Evolutionary conservation across 139 green algal species (phyloP).

Genomic region (Chlorella sp.): DNA sequence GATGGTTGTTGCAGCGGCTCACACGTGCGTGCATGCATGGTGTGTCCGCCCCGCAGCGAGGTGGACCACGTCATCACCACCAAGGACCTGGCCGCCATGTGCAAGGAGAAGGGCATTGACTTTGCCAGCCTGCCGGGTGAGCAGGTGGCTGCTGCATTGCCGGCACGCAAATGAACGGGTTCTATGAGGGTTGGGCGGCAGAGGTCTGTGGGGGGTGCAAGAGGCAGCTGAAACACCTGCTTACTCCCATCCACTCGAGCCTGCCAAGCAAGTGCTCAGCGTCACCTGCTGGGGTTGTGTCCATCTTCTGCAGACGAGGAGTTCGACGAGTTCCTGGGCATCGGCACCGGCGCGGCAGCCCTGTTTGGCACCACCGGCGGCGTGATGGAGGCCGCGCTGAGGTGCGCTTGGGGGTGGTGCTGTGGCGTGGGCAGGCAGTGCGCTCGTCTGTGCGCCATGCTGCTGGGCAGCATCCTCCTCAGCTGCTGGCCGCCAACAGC

Average conservation of each 20-base stretch:
- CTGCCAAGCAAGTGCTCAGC: too few species aligned
- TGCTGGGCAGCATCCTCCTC: too few species aligned
- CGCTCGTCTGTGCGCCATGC: too few species aligned
- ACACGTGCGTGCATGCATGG: too few species aligned
- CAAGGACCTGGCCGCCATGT: slow-evolving; percentile 60
- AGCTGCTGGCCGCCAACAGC: neutral
- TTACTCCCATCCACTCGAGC: too few species aligned
- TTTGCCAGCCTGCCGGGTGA: slow-evolving; percentile 52
- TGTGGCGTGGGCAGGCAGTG: too few species aligned
- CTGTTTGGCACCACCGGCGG: slow-evolving; percentile 80
- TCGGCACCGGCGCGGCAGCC: slow-evolving; percentile 55
- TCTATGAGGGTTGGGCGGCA: neutral
- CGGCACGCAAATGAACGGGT: too few species aligned
- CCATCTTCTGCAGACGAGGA: slow-evolving; percentile 8
- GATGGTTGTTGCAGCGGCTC: too few species aligned
- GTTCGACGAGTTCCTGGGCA: slow-evolving; percentile 68
- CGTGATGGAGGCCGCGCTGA: slow-evolving; percentile 81
- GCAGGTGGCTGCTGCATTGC: neutral
- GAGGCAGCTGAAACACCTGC: neutral
- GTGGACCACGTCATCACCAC: slow-evolving; percentile 79
- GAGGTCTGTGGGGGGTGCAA: neutral
- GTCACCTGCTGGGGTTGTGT: too few species aligned
- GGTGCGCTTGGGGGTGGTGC: neutral
- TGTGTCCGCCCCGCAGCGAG: too few species aligned
- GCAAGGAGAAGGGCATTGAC: slow-evolving; percentile 65